These are phyloP conservation scores for Sugiyamaella lignohabitans DNA, from an alignment of 805 yeast genomes.

Conservation along the genomic window DNA sequence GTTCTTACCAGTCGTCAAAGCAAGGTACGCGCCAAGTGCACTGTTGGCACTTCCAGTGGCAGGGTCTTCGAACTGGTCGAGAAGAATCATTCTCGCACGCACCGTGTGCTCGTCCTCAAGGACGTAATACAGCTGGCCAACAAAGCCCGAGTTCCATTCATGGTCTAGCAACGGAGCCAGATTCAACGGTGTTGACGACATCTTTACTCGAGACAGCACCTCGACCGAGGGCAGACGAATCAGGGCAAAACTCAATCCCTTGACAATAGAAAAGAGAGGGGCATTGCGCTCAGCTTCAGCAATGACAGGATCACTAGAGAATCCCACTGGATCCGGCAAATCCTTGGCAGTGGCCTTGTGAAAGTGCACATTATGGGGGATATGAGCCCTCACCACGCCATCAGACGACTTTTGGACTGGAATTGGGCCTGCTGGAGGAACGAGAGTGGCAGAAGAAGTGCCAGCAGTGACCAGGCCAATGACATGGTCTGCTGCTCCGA, in stretches of 20 bases:
- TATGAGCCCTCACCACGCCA: not conserved
- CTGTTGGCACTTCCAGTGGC: slow-evolving; percentile 11
- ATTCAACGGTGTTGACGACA: not conserved
- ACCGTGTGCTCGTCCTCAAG: not conserved
- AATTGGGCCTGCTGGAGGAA: slow-evolving; percentile 6
- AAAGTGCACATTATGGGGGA: slow-evolving; percentile 9
- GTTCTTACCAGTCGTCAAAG: not conserved
- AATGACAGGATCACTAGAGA: not conserved
- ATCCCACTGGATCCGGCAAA: not conserved
- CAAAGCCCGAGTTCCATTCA: not conserved
- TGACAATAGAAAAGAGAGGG: slow-evolving; percentile 8
- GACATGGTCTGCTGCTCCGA: slow-evolving; percentile 34
- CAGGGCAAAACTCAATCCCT: slow-evolving; percentile 8
- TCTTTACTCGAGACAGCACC: not conserved
- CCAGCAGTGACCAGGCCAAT: not conserved
- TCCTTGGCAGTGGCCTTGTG: slow-evolving; percentile 1
- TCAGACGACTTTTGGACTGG: slow-evolving; percentile 1
- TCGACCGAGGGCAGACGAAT: slow-evolving; percentile 7
- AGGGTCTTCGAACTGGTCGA: slow-evolving; percentile 7
- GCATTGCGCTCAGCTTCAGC: not conserved
- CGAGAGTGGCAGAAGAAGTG: not conserved
- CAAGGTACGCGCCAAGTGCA: not conserved
- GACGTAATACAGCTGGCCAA: not conserved
- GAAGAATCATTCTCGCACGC: slow-evolving; percentile 9
- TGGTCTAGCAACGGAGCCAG: not conserved